Base-by-base conservation (phyloP, 768 basidiomycete genomes). In the Cubamyces sp. region DNA sequence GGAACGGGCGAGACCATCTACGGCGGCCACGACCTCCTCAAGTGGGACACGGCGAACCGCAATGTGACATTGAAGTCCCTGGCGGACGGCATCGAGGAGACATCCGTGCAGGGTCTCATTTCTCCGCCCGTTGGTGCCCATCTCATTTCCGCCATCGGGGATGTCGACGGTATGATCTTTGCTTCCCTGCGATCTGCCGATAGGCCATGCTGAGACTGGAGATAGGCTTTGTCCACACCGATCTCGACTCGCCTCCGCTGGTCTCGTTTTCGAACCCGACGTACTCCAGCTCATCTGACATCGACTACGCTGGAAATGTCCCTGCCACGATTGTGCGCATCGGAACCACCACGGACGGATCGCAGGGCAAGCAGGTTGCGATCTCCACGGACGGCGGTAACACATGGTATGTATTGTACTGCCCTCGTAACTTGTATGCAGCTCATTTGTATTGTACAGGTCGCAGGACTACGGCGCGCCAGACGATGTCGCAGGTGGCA, bases 1-100 rank as follows among this genome's bases (percentile, higher is more conserved):
- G 86, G 87, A n/a, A 89, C 87, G 16, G 87, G 87, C 26, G 80
- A 76, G 15, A 88, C 87, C 3, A 78, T 89, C 41, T 82, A 85
- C 46, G 87, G 87, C 9, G 83, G 85, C 5, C 81, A 78, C 53
- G 82, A 87, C 62, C 73, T 86, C 39, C 75, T 69, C 18, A 68
- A 84, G 76, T 89, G 87, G 87, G 87, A 88, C 68, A 78, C 80
- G 3, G 23, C 52, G 0, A 68, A 66, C 3, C 86, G 81, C 69
- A 87, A 85, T 58, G 78, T 89, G 25, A 82, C 85, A 0, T 73
- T 89, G 56, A 77, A 83, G 51, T 82, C 84, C 0, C 74, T 87
- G 34, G 87, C 87, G 0, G 82, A 86, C 66, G 87, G 87, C 5
- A 77, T 89, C 16, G 87, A 89, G 73, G 85, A 89, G 70, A 85